Evolutionary conservation across 768 basidiomycete genomes (phyloP).

Genomic region (Russula vinacea): DNA sequence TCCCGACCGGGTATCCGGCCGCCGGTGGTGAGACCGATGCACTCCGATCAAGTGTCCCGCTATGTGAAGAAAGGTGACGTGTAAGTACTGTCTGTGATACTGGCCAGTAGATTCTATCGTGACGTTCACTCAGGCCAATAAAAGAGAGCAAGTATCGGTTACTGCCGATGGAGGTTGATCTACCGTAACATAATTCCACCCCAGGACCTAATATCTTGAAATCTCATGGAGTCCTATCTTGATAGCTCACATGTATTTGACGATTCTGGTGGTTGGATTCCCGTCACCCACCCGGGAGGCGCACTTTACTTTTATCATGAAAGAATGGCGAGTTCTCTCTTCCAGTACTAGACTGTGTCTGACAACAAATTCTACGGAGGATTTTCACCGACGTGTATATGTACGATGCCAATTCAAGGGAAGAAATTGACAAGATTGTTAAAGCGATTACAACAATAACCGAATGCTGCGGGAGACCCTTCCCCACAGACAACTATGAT

Average conservation of each 20-base stretch:
- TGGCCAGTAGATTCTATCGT: background rate
- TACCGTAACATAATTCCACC: conserved; percentile 4
- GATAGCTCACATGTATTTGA: background rate
- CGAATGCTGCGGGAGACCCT: no score
- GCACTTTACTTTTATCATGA: conserved; percentile 21
- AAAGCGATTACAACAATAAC: background rate
- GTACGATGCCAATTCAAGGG: conserved; percentile 10
- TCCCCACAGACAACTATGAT: background rate
- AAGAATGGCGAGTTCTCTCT: background rate
- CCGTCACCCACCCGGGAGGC: conserved; percentile 5
- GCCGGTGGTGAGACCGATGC: conserved; percentile 1
- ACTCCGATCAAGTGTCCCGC: conserved; percentile 18
- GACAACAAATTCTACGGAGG: conserved; percentile 1
- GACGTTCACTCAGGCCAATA: background rate
- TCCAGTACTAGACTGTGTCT: background rate
- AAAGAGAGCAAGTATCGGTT: background rate
- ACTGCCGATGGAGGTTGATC: background rate
- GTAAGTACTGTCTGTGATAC: background rate
- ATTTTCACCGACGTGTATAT: conserved; percentile 23
- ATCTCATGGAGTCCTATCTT: background rate
- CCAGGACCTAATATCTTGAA: background rate
- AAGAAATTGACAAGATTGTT: background rate
- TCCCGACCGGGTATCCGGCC: background rate
- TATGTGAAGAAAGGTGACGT: conserved; percentile 18
- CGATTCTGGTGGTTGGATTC: background rate